These are phyloP conservation scores for Neobulgaria alba DNA, from an alignment of 2,329 filamentous ascomycete species.

Conservation along the genomic window DNA sequence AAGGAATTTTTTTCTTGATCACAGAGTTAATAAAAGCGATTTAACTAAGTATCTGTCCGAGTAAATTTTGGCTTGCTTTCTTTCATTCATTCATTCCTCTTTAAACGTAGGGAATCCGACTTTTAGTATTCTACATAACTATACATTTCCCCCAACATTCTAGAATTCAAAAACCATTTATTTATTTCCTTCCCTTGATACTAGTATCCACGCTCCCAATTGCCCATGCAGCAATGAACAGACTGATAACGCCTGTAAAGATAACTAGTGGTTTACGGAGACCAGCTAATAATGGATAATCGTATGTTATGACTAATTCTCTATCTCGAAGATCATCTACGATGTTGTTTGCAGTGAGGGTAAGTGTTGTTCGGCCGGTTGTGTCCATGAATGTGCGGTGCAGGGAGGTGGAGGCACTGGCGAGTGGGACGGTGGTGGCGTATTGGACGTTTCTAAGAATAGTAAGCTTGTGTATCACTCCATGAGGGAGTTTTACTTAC, in stretches of 20 bases:
- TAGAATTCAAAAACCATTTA: not conserved
- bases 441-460: conserved; percentile 66
- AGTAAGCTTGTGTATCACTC: conserved; percentile 28
- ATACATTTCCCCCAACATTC: conserved; percentile 5
- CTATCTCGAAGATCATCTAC: conserved; percentile 85
- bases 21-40: too few species aligned
- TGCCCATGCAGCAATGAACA: conserved; percentile 68
- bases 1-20: too few species aligned
- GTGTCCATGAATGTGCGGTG: conserved; percentile 93
- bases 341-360: conserved; percentile 73
- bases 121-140: conserved; percentile 18
- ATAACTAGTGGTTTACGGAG: conserved; percentile 83
- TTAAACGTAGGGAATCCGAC: conserved; percentile 2
- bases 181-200: conserved; percentile 23
- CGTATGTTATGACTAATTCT: conserved; percentile 79
- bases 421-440: conserved; percentile 63
- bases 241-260: conserved; percentile 60
- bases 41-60: too few species aligned
- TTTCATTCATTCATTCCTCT: too few species aligned
- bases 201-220: conserved; percentile 42
- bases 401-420: conserved; percentile 48
- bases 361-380: conserved; percentile 73
- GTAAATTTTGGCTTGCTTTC: too few species aligned
- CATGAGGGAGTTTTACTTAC: conserved; percentile 48
- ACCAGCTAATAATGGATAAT: conserved; percentile 64